phyloP scores from a whole-genome alignment of 257 asterid species.

The Solanum paucissectum region DNA sequence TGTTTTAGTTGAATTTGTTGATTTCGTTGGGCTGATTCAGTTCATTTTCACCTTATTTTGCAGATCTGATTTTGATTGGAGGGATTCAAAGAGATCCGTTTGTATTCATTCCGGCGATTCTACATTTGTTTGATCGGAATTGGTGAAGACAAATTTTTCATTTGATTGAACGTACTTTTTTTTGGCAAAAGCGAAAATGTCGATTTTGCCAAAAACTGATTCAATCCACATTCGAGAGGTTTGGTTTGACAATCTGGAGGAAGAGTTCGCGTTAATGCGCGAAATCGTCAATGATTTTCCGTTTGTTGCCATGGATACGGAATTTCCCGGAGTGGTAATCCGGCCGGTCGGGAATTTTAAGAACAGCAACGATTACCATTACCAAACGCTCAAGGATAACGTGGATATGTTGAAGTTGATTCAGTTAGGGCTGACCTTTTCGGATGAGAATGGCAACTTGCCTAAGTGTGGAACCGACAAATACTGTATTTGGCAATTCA shows the following conservation, averaged over 20 bases:
- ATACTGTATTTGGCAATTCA: constrained; percentile 42
- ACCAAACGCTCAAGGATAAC: constrained; percentile 34
- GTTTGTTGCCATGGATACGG: constrained; percentile 42
- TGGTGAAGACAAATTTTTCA: background rate
- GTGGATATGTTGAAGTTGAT: constrained; percentile 36
- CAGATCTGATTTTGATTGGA: constrained; percentile 23
- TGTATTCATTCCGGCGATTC: background rate
- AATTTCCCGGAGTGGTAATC: constrained; percentile 39
- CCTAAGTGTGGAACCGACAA: constrained; percentile 26
- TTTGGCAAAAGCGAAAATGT: constrained; percentile 17
- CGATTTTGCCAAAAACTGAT: constrained; percentile 26
- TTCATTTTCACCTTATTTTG: background rate
- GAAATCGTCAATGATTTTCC: constrained; percentile 33
- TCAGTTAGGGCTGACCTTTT: constrained; percentile 41
- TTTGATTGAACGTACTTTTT: background rate
- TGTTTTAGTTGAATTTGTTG: background rate
- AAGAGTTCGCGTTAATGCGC: constrained; percentile 29
- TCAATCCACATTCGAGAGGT: constrained; percentile 37
- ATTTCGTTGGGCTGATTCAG: background rate
- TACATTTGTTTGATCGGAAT: background rate
- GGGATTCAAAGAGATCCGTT: background rate
- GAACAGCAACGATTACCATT: constrained; percentile 26
- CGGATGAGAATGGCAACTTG: constrained; percentile 30
- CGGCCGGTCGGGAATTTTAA: constrained; percentile 35
- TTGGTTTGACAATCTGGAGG: constrained; percentile 35